A percentile compares a stretch with the other conserved stretches of the same genome.
Conservation (phyloP, 495 filamentous ascomycete species). For the Annulohypoxylon nitens region DNA sequence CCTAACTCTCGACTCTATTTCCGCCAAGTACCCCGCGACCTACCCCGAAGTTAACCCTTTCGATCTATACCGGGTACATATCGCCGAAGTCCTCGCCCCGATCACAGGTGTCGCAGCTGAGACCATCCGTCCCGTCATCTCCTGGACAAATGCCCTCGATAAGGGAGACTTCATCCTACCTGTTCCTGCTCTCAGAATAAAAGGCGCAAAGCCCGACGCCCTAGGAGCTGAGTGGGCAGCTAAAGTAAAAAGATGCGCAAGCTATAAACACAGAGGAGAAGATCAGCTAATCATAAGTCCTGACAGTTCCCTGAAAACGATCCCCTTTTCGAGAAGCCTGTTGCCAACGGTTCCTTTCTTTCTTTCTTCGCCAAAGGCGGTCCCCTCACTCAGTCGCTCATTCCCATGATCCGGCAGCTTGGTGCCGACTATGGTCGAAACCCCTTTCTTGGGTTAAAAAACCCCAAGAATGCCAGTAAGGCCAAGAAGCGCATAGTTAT, state of each 20-base stretch:
- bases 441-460: constrained; percentile 72
- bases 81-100: constrained; percentile 78
- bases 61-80: constrained; percentile 88
- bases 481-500: constrained; percentile 74
- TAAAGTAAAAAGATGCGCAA: constrained; percentile 61
- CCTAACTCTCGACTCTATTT: constrained; percentile 55
- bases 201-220: constrained; percentile 83
- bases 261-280: neutral
- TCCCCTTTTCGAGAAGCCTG: constrained; percentile 75
- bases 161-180: constrained; percentile 90
- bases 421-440: constrained; percentile 76
- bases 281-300: constrained; percentile 25
- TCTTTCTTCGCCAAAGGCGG: constrained; percentile 82
- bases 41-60: constrained; percentile 82
- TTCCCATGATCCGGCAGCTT: constrained; percentile 72
- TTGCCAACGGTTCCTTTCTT: constrained; percentile 73
- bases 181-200: constrained; percentile 82
- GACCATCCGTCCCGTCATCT: constrained; percentile 81
- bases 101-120: constrained; percentile 77
- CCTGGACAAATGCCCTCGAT: constrained; percentile 86
- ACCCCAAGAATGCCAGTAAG: constrained; percentile 76
- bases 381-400: constrained; percentile 70
- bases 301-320: constrained; percentile 79
- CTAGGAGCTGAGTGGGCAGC: constrained; percentile 77
- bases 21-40: constrained; percentile 65